Conservation (phyloP, 768 basidiomycete species). For the Podaxis sp. region DNA sequence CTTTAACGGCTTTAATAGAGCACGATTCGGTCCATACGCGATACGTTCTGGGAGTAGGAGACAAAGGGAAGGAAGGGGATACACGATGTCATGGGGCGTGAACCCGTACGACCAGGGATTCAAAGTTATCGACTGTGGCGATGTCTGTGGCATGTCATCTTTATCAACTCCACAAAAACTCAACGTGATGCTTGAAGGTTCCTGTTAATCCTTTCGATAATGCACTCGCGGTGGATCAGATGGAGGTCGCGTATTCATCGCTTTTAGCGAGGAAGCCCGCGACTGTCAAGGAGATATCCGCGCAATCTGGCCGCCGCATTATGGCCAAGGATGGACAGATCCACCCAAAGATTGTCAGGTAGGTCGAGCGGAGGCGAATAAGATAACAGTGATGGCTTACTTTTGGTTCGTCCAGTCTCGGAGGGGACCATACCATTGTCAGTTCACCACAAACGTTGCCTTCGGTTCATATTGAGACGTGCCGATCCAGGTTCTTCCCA, state of each 20-base stretch:
- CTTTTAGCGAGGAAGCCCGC: constrained; percentile 59
- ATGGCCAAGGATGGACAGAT: constrained; percentile 56
- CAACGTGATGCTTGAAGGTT: constrained; percentile 39
- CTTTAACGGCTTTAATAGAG: constrained; percentile 40
- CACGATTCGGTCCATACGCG: constrained; percentile 84
- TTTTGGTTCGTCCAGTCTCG: constrained; percentile 46
- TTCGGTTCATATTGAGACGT: constrained; percentile 43
- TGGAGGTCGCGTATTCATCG: constrained; percentile 82
- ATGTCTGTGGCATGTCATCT: constrained; percentile 42
- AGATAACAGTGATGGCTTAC: neutral
- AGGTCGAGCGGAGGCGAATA: neutral
- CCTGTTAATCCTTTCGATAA: constrained; percentile 83
- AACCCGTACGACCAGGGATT: constrained; percentile 60
- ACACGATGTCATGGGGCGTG: constrained; percentile 69
- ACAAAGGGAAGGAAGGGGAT: constrained; percentile 54
- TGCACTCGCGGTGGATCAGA: constrained; percentile 78
- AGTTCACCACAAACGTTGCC: constrained; percentile 18
- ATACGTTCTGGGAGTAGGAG: constrained; percentile 79
- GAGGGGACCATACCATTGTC: constrained; percentile 89
- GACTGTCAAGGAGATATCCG: constrained; percentile 23
- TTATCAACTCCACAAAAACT: neutral
- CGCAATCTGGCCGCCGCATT: constrained; percentile 32
- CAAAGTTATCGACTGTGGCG: constrained; percentile 80
- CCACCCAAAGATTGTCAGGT: constrained; percentile 76
- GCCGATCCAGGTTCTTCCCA: constrained; percentile 61